phyloP scores from a whole-genome alignment of 345 rosid species.

The Alliaria petiolata region DNA sequence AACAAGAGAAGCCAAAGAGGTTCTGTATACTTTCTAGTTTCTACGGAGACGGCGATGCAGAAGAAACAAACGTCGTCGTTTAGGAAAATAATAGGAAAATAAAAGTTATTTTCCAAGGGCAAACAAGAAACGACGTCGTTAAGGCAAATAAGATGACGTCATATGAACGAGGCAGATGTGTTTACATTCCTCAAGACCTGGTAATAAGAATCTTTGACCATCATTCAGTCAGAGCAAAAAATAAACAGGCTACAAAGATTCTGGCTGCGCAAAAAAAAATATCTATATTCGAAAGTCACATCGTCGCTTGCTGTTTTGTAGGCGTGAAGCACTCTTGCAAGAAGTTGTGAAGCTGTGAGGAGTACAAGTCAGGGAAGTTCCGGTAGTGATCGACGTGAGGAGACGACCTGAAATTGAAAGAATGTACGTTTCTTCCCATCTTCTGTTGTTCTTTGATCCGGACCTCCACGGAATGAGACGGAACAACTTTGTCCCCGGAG shows the following conservation, averaged over 20 bases:
- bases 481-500: conserved; percentile 67
- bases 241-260: background rate
- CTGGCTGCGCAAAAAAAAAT: too few species aligned
- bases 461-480: conserved; percentile 51
- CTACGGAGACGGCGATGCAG: too few species aligned
- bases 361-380: conserved; percentile 51
- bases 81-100: too few species aligned
- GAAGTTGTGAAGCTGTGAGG: conserved; percentile 52
- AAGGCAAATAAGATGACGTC: too few species aligned
- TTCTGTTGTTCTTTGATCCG: conserved; percentile 50
- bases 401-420: conserved; percentile 58
- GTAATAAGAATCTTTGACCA: background rate
- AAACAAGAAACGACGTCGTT: too few species aligned
- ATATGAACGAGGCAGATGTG: too few species aligned
- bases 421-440: conserved; percentile 51
- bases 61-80: too few species aligned
- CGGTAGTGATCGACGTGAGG: conserved; percentile 93
- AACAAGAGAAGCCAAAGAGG: too few species aligned
- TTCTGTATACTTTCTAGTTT: too few species aligned
- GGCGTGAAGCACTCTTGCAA: conserved; percentile 52
- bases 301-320: conserved; percentile 33
- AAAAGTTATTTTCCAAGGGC: too few species aligned
- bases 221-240: background rate
- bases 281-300: background rate
- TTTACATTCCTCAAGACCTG: too few species aligned